A percentile compares a stretch with the other conserved stretches of the same genome.
Conservation (phyloP, 371 early-diverging fungal genomes). For the Mortierella sp. region DNA sequence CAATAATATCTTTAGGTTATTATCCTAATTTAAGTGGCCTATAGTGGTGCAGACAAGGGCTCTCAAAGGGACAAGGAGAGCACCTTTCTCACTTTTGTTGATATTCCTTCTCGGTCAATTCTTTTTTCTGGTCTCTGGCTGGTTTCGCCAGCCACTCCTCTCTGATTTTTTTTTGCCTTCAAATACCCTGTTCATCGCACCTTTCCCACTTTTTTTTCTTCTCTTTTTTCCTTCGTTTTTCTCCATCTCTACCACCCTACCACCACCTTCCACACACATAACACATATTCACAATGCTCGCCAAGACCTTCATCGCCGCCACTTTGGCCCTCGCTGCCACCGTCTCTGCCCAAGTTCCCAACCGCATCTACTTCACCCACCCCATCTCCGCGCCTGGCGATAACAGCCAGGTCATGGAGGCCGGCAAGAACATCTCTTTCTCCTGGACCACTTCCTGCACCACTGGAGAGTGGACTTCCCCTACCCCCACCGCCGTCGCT, state of each 20-base stretch:
- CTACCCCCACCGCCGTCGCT: constrained; percentile 24
- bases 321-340: constrained; percentile 17
- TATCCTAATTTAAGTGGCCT: not conserved
- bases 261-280: not conserved
- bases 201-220: constrained; percentile 12
- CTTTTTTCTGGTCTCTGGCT: not conserved
- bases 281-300: constrained; percentile 24
- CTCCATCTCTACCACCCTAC: constrained; percentile 1
- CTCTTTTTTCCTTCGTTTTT: constrained; percentile 13
- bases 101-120: not conserved
- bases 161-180: not conserved
- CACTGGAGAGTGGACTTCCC: constrained; percentile 13
- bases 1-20: not conserved
- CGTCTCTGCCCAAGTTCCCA: constrained; percentile 25
- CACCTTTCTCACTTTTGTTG: not conserved
- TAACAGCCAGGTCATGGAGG: not conserved
- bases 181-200: constrained; percentile 1
- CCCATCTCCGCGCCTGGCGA: constrained; percentile 16
- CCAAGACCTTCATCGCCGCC: constrained; percentile 33
- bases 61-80: not conserved
- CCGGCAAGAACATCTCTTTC: constrained; percentile 33
- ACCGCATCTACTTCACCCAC: constrained; percentile 39
- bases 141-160: not conserved
- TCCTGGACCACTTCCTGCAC: constrained; percentile 33
- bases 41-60: not conserved